A percentile compares a stretch with the other conserved stretches of the same genome.
phyloP scores from a whole-genome alignment of 495 filamentous ascomycete species.

The Stereocaulon alpinum region DNA sequence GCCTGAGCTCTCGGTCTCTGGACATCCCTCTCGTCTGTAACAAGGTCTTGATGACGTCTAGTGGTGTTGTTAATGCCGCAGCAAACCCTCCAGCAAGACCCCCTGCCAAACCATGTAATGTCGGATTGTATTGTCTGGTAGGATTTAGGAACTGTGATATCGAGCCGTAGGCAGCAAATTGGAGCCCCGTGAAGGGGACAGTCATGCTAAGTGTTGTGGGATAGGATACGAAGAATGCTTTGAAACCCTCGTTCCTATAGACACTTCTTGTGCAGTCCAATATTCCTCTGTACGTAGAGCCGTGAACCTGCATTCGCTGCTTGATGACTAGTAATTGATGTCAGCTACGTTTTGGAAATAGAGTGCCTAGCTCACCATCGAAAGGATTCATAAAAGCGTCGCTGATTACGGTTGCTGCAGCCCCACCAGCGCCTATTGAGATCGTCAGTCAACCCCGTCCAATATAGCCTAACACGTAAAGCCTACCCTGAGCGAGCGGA shows the following conservation, averaged over 20 bases:
- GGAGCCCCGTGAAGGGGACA: slow-evolving; percentile 89
- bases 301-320: slow-evolving; percentile 97
- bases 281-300: slow-evolving; percentile 81
- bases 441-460: slow-evolving; percentile 12
- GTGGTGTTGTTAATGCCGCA: slow-evolving; percentile 83
- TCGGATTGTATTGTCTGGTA: slow-evolving; percentile 68
- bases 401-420: slow-evolving; percentile 88
- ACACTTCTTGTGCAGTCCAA: slow-evolving; percentile 75
- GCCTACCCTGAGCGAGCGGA: slow-evolving; percentile 77
- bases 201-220: slow-evolving; percentile 98
- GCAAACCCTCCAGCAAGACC: slow-evolving; percentile 88
- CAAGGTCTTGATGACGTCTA: slow-evolving; percentile 97
- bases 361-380: slow-evolving; percentile 56
- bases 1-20: slow-evolving; percentile 68
- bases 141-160: slow-evolving; percentile 91
- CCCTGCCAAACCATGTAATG: slow-evolving; percentile 85
- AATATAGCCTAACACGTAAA: neutral
- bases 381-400: slow-evolving; percentile 99
- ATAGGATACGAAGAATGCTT: slow-evolving; percentile 97
- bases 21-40: slow-evolving; percentile 85
- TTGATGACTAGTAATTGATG: slow-evolving; percentile 66
- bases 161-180: slow-evolving; percentile 95
- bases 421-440: slow-evolving; percentile 69
- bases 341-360: slow-evolving; percentile 13
- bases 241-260: slow-evolving; percentile 76